phyloP scores from a whole-genome alignment of 768 basidiomycete genomes.

The Xerocomellus intermedius region DNA sequence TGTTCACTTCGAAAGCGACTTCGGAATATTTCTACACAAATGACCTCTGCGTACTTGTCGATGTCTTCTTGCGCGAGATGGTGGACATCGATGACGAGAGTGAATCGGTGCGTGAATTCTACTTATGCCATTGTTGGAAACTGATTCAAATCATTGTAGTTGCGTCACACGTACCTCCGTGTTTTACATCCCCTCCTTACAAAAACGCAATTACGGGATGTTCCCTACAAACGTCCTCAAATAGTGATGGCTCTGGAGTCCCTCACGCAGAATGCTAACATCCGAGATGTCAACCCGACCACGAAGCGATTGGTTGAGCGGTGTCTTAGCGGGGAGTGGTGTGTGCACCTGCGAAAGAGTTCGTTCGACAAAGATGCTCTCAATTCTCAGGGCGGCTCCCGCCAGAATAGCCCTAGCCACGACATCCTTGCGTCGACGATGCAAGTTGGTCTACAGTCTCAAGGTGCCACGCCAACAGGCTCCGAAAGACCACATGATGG shows the following conservation, averaged over 20 bases:
- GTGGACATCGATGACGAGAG: constrained; percentile 90
- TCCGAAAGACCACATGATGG: constrained; percentile 20
- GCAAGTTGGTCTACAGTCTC: constrained; percentile 23
- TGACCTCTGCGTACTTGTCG: constrained; percentile 92
- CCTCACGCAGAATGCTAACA: constrained; percentile 66
- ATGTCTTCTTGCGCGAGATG: constrained; percentile 95
- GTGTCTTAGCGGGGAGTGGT: constrained; percentile 87
- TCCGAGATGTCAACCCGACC: constrained; percentile 82
- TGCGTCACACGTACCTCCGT: constrained; percentile 95
- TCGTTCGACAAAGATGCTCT: constrained; percentile 28
- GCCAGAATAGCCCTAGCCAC: constrained; percentile 44
- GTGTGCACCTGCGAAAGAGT: constrained; percentile 59
- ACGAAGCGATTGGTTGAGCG: constrained; percentile 90
- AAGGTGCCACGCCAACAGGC: neutral
- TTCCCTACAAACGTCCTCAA: constrained; percentile 90
- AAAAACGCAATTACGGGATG: constrained; percentile 82
- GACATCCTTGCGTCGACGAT: constrained; percentile 40
- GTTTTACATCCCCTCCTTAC: constrained; percentile 94
- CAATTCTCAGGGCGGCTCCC: constrained; percentile 27
- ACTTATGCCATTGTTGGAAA: neutral
- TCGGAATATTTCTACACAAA: constrained; percentile 98
- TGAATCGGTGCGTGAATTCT: constrained; percentile 68
- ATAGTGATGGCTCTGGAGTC: constrained; percentile 82
- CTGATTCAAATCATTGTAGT: constrained; percentile 38
- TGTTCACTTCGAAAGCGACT: constrained; percentile 91